Percentiles rank a stretch among this genome's conserved stretches.
phyloP scores from a whole-genome alignment of 768 basidiomycete genomes.

The Termitomyces sp. region DNA sequence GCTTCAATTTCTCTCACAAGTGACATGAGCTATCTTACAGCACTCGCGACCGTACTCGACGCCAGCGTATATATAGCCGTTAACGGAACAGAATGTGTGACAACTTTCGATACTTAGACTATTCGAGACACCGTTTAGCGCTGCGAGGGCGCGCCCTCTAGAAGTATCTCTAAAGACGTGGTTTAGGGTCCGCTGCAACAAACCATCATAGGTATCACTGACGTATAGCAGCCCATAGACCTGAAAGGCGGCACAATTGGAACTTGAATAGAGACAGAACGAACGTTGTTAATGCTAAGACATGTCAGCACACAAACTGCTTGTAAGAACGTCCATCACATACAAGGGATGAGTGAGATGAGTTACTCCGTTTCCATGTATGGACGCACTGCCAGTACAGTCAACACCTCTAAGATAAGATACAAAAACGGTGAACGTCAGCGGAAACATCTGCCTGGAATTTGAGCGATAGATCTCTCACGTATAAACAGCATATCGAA shows the following conservation, averaged over 20 bases:
- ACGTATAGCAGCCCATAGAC: conserved; percentile 2
- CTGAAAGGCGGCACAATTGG: background rate
- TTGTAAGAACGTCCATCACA: background rate
- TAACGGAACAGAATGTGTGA: conserved; percentile 3
- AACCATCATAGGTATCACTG: background rate
- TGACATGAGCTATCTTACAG: conserved; percentile 2
- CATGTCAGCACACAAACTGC: background rate
- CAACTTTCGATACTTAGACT: conserved; percentile 5
- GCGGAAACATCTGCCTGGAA: background rate
- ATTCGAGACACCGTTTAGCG: background rate
- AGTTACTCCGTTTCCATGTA: background rate
- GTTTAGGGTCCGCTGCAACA: background rate
- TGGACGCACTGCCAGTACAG: background rate
- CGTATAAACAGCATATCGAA: background rate
- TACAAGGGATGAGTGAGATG: background rate
- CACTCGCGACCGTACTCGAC: conserved; percentile 6
- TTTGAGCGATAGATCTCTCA: background rate
- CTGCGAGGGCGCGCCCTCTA: background rate
- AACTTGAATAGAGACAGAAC: conserved; percentile 3
- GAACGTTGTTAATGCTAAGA: background rate
- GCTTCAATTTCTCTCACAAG: background rate
- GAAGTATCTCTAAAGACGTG: background rate
- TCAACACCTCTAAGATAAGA: background rate
- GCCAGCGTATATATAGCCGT: conserved; percentile 6
- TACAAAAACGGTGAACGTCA: background rate